A percentile compares a stretch with the other conserved stretches of the same genome.
Evolutionary conservation across 257 asterid species (phyloP).

Genomic region (Thymus mandschuricus): DNA sequence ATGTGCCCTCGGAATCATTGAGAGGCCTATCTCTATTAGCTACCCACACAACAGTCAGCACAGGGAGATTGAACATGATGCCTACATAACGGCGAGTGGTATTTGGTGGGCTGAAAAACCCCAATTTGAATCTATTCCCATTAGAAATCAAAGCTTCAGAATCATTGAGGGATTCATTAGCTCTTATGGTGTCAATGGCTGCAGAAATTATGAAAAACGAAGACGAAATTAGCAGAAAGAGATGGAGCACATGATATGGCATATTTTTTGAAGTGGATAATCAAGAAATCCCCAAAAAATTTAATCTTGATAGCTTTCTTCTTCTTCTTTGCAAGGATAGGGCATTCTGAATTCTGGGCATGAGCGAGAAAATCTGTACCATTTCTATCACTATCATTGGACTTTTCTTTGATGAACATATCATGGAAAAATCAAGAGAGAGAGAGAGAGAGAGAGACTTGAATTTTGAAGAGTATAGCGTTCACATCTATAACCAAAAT

Average conservation of each 20-base stretch:
- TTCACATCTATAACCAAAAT: too few relatives aligned
- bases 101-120: background rate
- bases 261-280: background rate
- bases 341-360: background rate
- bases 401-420: background rate
- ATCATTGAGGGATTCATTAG: conserved; percentile 34
- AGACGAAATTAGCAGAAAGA: background rate
- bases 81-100: conserved; percentile 41
- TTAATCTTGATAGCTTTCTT: background rate
- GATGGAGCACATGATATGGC: background rate
- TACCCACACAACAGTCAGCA: conserved; percentile 20
- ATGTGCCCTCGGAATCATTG: conserved; percentile 24
- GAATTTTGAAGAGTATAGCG: too few relatives aligned
- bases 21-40: conserved; percentile 14
- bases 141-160: conserved; percentile 44
- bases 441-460: too few relatives aligned
- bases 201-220: background rate
- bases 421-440: background rate
- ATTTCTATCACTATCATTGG: background rate
- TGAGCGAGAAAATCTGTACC: background rate
- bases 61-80: conserved; percentile 41
- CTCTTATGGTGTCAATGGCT: conserved; percentile 18
- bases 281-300: background rate
- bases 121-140: conserved; percentile 18
- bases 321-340: background rate